A percentile compares a stretch with the other conserved stretches of the same genome.
Conservation (phyloP, 768 basidiomycete species). For the Calocera cornea region DNA sequence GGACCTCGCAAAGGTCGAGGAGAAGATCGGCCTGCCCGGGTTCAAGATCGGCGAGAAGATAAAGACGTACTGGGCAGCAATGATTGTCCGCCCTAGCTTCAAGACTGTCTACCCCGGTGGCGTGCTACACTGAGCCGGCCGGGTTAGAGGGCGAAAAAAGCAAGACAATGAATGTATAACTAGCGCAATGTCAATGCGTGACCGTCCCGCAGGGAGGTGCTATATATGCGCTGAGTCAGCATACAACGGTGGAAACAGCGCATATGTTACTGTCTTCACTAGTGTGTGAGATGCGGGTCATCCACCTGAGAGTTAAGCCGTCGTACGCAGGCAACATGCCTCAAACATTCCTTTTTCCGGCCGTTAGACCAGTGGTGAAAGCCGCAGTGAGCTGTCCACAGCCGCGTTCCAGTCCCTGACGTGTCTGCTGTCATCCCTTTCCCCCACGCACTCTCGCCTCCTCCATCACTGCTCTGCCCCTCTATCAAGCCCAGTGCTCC, state of each 20-base stretch:
- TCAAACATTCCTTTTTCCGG: no score
- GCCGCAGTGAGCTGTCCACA: no score
- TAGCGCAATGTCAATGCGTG: not conserved
- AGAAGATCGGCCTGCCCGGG: slow-evolving; percentile 34
- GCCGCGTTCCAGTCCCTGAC: not conserved
- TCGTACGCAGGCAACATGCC: no score
- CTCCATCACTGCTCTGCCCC: no score
- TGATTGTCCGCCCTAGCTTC: slow-evolving; percentile 57
- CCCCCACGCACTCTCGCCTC: no score
- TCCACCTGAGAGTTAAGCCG: no score
- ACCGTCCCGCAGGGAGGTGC: slow-evolving; percentile 12
- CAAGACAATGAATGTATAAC: not conserved
- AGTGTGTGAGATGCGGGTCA: no score
- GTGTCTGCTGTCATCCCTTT: no score
- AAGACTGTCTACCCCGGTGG: slow-evolving; percentile 41
- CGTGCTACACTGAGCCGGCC: slow-evolving; percentile 31
- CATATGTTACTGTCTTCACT: slow-evolving; percentile 36
- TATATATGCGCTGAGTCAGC: slow-evolving; percentile 23
- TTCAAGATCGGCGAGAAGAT: slow-evolving; percentile 38
- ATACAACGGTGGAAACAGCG: slow-evolving; percentile 51
- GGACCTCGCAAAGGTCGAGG: slow-evolving; percentile 23
- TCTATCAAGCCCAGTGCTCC: no score
- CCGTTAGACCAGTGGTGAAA: no score
- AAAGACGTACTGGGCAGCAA: slow-evolving; percentile 57
- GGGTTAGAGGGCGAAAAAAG: not conserved